These are phyloP conservation scores for Delonix regia DNA, from an alignment of 306 rosid genomes.

Conservation along the genomic window DNA sequence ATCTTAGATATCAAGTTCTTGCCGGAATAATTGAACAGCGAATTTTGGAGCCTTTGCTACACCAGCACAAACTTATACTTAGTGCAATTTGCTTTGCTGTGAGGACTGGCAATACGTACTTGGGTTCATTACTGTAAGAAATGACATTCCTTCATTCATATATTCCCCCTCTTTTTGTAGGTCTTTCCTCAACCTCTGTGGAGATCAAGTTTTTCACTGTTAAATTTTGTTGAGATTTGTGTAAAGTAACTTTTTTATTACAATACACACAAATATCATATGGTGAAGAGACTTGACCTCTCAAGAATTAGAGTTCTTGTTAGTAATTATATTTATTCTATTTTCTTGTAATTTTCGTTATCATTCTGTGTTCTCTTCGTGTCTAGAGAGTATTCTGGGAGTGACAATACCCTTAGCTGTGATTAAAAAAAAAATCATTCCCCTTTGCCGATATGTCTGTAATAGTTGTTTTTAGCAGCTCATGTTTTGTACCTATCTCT, in stretches of 20 bases:
- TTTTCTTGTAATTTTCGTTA: too few relatives aligned
- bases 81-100: constrained; percentile 80
- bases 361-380: too few relatives aligned
- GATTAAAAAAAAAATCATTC: neutral
- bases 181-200: neutral
- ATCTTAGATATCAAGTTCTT: constrained; percentile 72
- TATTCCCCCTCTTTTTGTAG: neutral
- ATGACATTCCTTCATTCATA: neutral
- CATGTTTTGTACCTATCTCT: constrained; percentile 23
- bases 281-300: neutral
- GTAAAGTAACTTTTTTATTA: too few relatives aligned
- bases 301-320: neutral
- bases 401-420: too few relatives aligned
- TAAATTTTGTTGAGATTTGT: too few relatives aligned
- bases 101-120: constrained; percentile 81
- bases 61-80: constrained; percentile 75
- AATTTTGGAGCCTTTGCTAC: constrained; percentile 78
- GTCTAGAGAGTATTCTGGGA: neutral
- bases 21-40: constrained; percentile 86
- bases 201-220: neutral
- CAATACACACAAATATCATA: too few relatives aligned
- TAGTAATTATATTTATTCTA: too few relatives aligned
- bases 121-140: constrained; percentile 87
- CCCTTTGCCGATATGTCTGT: constrained; percentile 6
- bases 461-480: constrained; percentile 2